Evolutionary conservation across 495 filamentous ascomycete species (phyloP), one percentile per base, ranked within the genome.

Genomic region (Aspergillus cristatus): DNA sequence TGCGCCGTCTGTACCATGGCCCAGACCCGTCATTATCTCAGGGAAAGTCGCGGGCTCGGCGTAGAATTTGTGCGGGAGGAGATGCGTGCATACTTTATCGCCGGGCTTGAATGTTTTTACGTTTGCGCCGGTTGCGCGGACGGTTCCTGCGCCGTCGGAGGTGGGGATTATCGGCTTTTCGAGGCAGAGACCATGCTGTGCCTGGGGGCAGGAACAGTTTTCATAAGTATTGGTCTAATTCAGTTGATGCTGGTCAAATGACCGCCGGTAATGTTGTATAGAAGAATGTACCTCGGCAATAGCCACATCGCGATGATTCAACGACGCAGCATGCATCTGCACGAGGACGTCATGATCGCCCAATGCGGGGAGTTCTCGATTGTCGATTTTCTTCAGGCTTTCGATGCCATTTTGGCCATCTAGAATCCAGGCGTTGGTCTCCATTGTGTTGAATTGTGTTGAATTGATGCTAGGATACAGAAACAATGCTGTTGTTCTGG

Each of bases 291-390:
- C 73, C 55, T 59, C 65, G 8, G 77, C 67, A 35, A 87, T 82
- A 41, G 76, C 68, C 32, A 84, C 55, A 44, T 86, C 81, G 34
- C 83, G 71, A 60, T 78, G 86, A 58, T 88, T 86, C 34, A 88
- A 63, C 0, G 82, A 82, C 4, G 72, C 76, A 13, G 71, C 79
- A 45, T 75, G 65, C 16, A 86, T 59, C 55, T 72, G 72, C 43
- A 87, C 70, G 6, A 82, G 69, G 7, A 81, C 74, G 17, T 84
- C 78, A 34, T 71, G 66, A 15, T 76, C 74, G 28, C 74, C 74
- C 1, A 77, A 36, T 2, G 32, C 33, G 6, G 49, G 49, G 3
- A 46, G 31, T 1, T 38, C 13, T 3, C 31, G 25, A 10, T 40
- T 28, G 3, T 38, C 28, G 7, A 40, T 15, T 10, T 34, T 40